phyloP scores from a whole-genome alignment of 2,329 filamentous ascomycete species.

The Aspergillus eucalypticola region DNA sequence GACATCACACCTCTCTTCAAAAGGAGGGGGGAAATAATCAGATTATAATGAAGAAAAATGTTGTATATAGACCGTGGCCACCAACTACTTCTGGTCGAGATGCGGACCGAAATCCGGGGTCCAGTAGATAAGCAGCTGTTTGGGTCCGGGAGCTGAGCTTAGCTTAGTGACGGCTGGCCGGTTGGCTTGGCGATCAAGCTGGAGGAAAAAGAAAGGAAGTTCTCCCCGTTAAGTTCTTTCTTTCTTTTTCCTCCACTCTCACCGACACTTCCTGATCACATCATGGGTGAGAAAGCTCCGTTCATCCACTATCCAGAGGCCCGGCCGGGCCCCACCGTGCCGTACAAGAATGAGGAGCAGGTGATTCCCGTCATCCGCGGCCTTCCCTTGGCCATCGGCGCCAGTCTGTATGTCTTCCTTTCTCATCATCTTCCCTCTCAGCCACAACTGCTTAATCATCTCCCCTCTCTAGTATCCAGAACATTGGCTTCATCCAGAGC shows the following conservation, averaged over 20 bases:
- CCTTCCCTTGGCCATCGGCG: constrained; percentile 60
- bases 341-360: constrained; percentile 53
- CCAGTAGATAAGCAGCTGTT: too few relatives aligned
- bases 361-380: constrained; percentile 73
- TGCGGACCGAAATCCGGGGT: too few relatives aligned
- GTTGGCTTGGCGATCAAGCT: too few relatives aligned
- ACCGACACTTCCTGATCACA: not conserved
- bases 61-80: too few relatives aligned
- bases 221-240: not conserved
- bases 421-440: not conserved
- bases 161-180: too few relatives aligned
- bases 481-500: constrained; percentile 61
- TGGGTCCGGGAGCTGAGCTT: too few relatives aligned
- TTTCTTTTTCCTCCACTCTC: not conserved
- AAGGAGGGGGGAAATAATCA: too few relatives aligned
- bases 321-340: constrained; percentile 42
- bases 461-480: constrained; percentile 53
- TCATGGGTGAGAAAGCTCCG: constrained; percentile 23
- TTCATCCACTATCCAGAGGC: constrained; percentile 43
- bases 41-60: too few relatives aligned
- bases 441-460: not conserved
- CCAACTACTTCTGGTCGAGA: too few relatives aligned
- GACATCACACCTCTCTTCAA: not conserved
- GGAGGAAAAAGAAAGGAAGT: too few relatives aligned
- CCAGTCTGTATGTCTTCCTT: constrained; percentile 56